Evolutionary conservation across 2,329 filamentous ascomycete genomes (phyloP), one percentile per base, ranked within the genome.

Genomic region (Stachybotrys echinatus): DNA sequence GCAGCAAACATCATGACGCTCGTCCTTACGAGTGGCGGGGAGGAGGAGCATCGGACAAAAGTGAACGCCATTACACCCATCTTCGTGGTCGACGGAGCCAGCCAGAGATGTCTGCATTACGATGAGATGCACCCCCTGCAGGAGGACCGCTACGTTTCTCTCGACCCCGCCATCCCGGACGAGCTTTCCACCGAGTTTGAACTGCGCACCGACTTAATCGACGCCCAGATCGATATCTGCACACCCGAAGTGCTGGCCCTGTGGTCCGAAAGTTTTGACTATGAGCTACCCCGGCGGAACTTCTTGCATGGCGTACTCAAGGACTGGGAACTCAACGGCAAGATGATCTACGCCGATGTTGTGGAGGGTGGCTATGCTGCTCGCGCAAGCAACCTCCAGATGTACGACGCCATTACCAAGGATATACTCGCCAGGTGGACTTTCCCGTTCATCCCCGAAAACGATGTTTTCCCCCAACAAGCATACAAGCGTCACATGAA

Each of bases 1-100:
- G 92, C 94, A 61, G 92, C 95, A 65, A 91, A 92, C 37, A 96
- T 96, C 69, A 97, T 99, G 94, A 99, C 94, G 3, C 88, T 96
- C 79, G 82, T 99, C 12, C 73, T 97, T 52, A 81, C 90, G 43
- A 87, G 92, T 65, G 88, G 85, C 8, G 89, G 89, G 43, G 72
- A 79, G 6, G 69, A 69, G 8, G 76, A 76, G 45, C 90, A 96
- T 69, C 78, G 89, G 48, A 91, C 89, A 23, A 92, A 92, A 67
- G 78, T 83, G 2, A 83, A 87, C 50, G 84, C 83, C 23, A 80
- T 88, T 55, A 87, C 84, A 5, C 90, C 92, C 1, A 80, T 94
- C 4, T 99, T 97, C 62, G 85, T 95, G 19, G 78, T 96, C 53
- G 92, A 97, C 61, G 84, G 88, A 1, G 81, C 78, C 37, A 89